These are phyloP conservation scores for Trifolium dubium DNA, from an alignment of 306 rosid species.

Conservation along the genomic window DNA sequence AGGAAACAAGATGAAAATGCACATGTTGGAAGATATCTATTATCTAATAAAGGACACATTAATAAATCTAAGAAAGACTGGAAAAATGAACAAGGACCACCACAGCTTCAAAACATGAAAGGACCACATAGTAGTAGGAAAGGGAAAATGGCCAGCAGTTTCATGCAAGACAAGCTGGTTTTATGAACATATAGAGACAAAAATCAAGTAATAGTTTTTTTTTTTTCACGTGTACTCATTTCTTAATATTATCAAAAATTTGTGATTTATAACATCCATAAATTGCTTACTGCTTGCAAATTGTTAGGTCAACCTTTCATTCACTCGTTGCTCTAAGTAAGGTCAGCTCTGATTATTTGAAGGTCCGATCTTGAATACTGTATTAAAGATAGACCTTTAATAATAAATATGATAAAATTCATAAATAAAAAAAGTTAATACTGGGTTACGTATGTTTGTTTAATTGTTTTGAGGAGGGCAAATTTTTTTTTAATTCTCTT, in stretches of 20 bases:
- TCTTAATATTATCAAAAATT: constrained; percentile 18
- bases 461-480: no score
- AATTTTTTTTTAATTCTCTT: no score
- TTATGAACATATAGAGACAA: constrained; percentile 38
- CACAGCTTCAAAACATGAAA: constrained; percentile 37
- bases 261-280: constrained; percentile 16
- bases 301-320: constrained; percentile 33
- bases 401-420: no score
- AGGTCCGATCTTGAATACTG: no score
- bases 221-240: constrained; percentile 36
- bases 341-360: no score
- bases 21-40: constrained; percentile 36
- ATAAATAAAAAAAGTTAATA: no score
- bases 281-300: constrained; percentile 11
- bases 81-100: constrained; percentile 50
- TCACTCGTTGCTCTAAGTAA: constrained; percentile 15
- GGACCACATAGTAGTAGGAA: constrained; percentile 39
- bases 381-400: no score
- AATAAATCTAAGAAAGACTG: background rate
- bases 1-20: constrained; percentile 46
- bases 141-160: constrained; percentile 40
- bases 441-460: no score
- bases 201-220: constrained; percentile 32
- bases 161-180: constrained; percentile 37
- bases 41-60: constrained; percentile 24